Conservation (phyloP, 2,329 filamentous ascomycete species). For the Biscogniauxia mediterranea region DNA sequence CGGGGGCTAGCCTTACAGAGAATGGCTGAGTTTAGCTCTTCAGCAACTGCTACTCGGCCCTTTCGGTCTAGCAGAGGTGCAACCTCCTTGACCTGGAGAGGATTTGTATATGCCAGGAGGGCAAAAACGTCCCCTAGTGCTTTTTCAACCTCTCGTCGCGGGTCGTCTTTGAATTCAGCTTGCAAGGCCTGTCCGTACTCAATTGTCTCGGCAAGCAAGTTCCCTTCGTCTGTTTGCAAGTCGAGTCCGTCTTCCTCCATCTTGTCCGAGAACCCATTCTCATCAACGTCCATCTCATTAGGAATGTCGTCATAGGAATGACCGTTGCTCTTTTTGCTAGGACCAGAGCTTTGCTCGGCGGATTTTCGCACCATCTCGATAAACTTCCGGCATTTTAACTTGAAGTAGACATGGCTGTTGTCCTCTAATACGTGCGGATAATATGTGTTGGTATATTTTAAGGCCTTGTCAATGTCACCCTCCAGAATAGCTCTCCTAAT, state of each 20-base stretch:
- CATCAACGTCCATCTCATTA: constrained; percentile 49
- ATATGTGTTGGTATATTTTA: constrained; percentile 75
- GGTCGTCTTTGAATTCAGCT: constrained; percentile 72
- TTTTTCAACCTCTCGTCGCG: constrained; percentile 66
- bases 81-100: constrained; percentile 70
- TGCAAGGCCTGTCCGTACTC: constrained; percentile 77
- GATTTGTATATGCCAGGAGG: constrained; percentile 82
- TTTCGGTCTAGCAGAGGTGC: constrained; percentile 74
- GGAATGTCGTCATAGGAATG: constrained; percentile 50
- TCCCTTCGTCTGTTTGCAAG: constrained; percentile 27
- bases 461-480: constrained; percentile 85
- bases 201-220: constrained; percentile 67
- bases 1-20: constrained; percentile 60
- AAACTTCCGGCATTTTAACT: constrained; percentile 84
- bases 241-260: constrained; percentile 53
- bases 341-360: constrained; percentile 59
- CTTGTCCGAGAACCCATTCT: constrained; percentile 42
- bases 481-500: constrained; percentile 86
- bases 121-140: constrained; percentile 83
- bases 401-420: constrained; percentile 84
- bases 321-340: constrained; percentile 42
- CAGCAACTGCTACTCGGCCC: constrained; percentile 76
- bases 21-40: constrained; percentile 92
- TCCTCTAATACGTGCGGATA: constrained; percentile 79
- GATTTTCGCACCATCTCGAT: constrained; percentile 87